A percentile compares a stretch with the other conserved stretches of the same genome.
Conservation (phyloP, 2,329 filamentous ascomycete species). For the Sarocladium brachiariae region DNA sequence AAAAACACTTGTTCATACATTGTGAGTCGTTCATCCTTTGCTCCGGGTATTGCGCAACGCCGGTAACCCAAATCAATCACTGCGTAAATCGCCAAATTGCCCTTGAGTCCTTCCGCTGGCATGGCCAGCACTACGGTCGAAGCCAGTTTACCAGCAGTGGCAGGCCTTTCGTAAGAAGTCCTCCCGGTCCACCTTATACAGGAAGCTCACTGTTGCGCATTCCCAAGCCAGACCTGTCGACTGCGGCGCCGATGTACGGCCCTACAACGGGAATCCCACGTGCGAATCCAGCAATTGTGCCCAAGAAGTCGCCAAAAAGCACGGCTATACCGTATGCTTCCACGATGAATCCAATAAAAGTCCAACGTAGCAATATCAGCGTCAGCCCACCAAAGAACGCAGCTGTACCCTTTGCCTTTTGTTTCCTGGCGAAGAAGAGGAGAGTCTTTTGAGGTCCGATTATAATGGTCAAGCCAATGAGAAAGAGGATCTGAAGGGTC, state of each 20-base stretch:
- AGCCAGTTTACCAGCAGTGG: too few relatives aligned
- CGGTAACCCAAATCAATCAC: background rate
- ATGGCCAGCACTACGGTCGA: too few relatives aligned
- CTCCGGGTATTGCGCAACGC: constrained; percentile 6
- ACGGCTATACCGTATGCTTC: constrained; percentile 91
- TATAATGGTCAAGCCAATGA: constrained; percentile 91
- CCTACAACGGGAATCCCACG: constrained; percentile 79
- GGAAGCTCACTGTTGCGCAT: constrained; percentile 71
- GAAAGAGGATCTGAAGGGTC: constrained; percentile 80
- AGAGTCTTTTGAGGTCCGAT: constrained; percentile 89
- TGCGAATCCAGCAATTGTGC: constrained; percentile 83
- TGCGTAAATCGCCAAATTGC: too few relatives aligned
- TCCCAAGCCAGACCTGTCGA: constrained; percentile 65
- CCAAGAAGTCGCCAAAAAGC: constrained; percentile 92
- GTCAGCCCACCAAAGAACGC: constrained; percentile 79
- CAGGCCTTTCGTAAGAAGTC: too few relatives aligned
- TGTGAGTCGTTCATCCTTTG: background rate
- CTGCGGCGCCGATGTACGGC: constrained; percentile 68
- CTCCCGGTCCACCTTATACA: too few relatives aligned
- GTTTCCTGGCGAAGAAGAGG: constrained; percentile 86
- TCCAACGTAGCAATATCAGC: constrained; percentile 85
- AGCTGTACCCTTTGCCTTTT: constrained; percentile 86
- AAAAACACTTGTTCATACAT: background rate
- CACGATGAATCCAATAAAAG: constrained; percentile 80
- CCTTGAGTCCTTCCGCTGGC: too few relatives aligned